A percentile compares a stretch with the other conserved stretches of the same genome.
phyloP scores from a whole-genome alignment of 2,329 filamentous ascomycete genomes.

The Camillea tinctor region DNA sequence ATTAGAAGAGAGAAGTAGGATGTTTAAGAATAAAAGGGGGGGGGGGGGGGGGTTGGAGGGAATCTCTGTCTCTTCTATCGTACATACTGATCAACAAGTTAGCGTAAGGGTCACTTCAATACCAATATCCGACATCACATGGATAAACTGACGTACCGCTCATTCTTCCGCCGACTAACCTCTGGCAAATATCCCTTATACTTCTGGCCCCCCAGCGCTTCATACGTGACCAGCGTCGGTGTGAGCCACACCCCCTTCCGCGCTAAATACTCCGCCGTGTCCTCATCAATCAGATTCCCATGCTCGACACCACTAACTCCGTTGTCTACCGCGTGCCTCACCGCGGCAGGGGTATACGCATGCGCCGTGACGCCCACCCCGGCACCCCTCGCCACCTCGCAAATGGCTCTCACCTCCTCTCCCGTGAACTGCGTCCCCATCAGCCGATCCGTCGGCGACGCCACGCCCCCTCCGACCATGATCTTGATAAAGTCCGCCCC shows the following conservation, averaged over 20 bases:
- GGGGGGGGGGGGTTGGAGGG: too few species aligned
- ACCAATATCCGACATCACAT: too few species aligned
- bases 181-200: slow-evolving; percentile 39
- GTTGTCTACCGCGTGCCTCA: slow-evolving; percentile 53
- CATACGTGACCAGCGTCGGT: slow-evolving; percentile 49
- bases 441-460: slow-evolving; percentile 53
- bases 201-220: slow-evolving; percentile 41
- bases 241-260: slow-evolving; percentile 45
- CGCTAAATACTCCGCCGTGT: slow-evolving; percentile 44
- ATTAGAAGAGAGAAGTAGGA: too few species aligned
- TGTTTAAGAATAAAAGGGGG: too few species aligned
- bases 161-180: slow-evolving; percentile 24
- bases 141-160: background rate
- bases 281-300: slow-evolving; percentile 35
- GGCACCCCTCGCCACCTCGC: slow-evolving; percentile 45
- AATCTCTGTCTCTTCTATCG: too few species aligned
- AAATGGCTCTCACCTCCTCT: slow-evolving; percentile 55
- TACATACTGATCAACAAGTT: too few species aligned
- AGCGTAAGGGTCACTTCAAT: background rate
- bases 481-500: slow-evolving; percentile 64
- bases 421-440: slow-evolving; percentile 55
- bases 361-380: slow-evolving; percentile 57
- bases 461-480: slow-evolving; percentile 58
- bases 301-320: slow-evolving; percentile 49
- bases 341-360: slow-evolving; percentile 54